phyloP scores from a whole-genome alignment of 768 basidiomycete genomes.

The Peribolospora baueri region DNA sequence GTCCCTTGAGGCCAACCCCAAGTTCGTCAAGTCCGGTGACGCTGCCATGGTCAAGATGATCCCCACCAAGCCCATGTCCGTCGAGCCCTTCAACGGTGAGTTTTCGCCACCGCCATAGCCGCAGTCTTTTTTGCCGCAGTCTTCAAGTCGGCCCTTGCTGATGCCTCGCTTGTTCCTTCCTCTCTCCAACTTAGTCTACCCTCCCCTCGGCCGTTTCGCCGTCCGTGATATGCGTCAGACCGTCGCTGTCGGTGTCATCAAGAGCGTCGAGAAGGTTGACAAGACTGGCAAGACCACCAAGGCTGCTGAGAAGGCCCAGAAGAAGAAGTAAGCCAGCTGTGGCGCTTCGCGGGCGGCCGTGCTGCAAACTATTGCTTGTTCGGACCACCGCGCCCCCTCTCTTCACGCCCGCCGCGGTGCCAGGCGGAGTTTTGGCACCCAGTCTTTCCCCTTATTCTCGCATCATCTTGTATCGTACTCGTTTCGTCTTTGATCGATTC shows the following conservation, averaged over 20 bases:
- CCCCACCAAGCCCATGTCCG: conserved; percentile 89
- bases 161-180: not conserved
- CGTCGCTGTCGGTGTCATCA: conserved; percentile 51
- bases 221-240: conserved; percentile 99
- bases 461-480: no score
- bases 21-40: conserved; percentile 99
- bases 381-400: no score
- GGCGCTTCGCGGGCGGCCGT: no score
- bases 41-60: conserved; percentile 95
- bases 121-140: not conserved
- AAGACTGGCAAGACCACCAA: conserved; percentile 42
- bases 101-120: not conserved
- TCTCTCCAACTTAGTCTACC: conserved; percentile 30
- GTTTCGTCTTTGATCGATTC: no score
- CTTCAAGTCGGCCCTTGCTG: not conserved
- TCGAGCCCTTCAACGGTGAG: conserved; percentile 55
- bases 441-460: no score
- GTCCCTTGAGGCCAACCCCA: conserved; percentile 61
- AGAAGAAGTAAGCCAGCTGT: conserved; percentile 12
- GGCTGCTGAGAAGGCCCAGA: conserved; percentile 71
- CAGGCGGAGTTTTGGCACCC: no score
- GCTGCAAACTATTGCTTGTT: no score
- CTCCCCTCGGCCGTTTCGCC: conserved; percentile 96
- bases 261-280: conserved; percentile 34
- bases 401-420: no score